These are phyloP conservation scores for Mycena sanguinolenta DNA, from an alignment of 768 basidiomycete species.

Conservation along the genomic window DNA sequence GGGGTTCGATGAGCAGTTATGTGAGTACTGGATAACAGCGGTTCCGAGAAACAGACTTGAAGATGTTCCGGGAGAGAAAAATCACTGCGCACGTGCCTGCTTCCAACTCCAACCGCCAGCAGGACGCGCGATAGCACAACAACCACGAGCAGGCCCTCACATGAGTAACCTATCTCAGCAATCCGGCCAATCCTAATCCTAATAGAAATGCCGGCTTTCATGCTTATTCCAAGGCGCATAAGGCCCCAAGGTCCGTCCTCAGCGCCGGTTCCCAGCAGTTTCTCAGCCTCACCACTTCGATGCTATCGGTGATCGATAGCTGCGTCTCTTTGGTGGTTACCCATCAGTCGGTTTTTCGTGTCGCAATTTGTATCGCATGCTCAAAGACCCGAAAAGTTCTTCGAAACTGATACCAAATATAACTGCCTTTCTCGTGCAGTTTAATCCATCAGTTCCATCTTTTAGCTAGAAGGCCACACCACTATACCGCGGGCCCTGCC, in stretches of 20 bases:
- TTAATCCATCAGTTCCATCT: neutral
- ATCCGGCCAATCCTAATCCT: too few species aligned
- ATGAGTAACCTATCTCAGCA: too few species aligned
- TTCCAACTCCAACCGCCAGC: neutral
- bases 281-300: neutral
- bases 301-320: neutral
- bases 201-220: too few species aligned
- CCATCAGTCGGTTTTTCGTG: too few species aligned
- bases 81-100: neutral
- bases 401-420: constrained; percentile 29
- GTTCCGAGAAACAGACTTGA: neutral
- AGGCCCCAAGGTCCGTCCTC: too few species aligned
- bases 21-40: neutral
- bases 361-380: constrained; percentile 6
- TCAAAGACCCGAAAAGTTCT: neutral
- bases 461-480: too few species aligned
- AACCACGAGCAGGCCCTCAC: too few species aligned
- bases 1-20: neutral
- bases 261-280: too few species aligned
- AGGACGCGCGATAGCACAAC: too few species aligned
- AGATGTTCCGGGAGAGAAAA: neutral
- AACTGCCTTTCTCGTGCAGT: neutral
- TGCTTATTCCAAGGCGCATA: too few species aligned
- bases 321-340: too few species aligned
- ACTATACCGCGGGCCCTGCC: too few species aligned